Base-by-base conservation (phyloP, 106 monocot genomes). In the Vanilla planifolia region DNA sequence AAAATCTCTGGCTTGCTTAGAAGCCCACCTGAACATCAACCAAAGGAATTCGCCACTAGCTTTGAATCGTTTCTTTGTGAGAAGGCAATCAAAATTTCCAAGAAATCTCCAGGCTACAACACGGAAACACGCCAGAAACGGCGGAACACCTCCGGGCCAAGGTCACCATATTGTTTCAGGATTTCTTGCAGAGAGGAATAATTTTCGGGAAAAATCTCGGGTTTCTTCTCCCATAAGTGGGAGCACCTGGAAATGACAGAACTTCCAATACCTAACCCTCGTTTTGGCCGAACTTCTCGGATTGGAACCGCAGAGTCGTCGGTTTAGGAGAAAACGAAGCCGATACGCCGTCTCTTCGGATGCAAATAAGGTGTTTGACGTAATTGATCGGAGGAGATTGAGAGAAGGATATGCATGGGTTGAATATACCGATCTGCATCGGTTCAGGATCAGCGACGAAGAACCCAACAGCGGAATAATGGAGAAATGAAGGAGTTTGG, bases 11-110 rank as follows among this genome's bases (percentile, higher is more conserved):
- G 41, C 60, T 45, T 80, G 75, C 45, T 13, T 29, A 13, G 25
- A 25, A 59, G 82, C 76, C 91, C 96, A 96, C 28, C 30, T 62
- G 64, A 91, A 88, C 42, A 96, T 59, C 22, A 66, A 62, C 81
- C 79, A 77, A 25, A 86, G 66, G 36, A 86, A 79, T 4, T 19
- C 29, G 77, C 75, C 35, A 76, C 70, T 60, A 51, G 9, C 16
- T 59, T 55, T 28, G 13, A 24, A 43, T 61, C 13, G 3, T 15
- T 62, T 8, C 46, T 59, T 5, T 57, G n/a, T 16, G 65, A 76
- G 40, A 77, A 79, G 43, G 59, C 60, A 33, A 67, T 26, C 8
- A 91, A 28, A 48, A 96, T 66, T 34, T 79, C 62, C 19, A 87
- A 73, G 41, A 87, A 69, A 68, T 82, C 69, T n/a, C 59, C 50